phyloP scores from a whole-genome alignment of 139 green algal species.

The Eudorina sp. region DNA sequence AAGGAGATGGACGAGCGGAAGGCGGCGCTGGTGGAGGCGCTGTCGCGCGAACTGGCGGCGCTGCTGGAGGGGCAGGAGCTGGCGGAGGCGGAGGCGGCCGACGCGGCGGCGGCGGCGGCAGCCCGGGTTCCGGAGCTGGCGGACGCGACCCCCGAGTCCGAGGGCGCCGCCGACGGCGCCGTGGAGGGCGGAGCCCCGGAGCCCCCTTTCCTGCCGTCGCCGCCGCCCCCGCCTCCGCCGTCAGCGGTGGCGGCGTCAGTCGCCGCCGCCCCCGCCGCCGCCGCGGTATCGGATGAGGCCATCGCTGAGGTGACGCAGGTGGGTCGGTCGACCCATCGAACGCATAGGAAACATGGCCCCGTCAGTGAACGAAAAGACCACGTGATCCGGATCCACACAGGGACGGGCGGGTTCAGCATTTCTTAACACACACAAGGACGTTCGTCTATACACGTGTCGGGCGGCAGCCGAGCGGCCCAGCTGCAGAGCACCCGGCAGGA shows the following conservation, averaged over 20 bases:
- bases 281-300: not conserved
- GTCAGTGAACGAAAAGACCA: too few species aligned
- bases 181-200: too few species aligned
- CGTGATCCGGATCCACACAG: too few species aligned
- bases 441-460: too few species aligned
- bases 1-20: conserved; percentile 73
- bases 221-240: not conserved
- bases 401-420: not conserved
- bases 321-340: too few species aligned
- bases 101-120: not conserved
- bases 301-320: conserved; percentile 29
- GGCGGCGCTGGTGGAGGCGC: conserved; percentile 77
- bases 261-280: not conserved
- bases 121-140: not conserved
- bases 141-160: not conserved
- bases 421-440: too few species aligned
- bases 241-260: not conserved
- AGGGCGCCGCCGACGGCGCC: not conserved
- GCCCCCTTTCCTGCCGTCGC: too few species aligned
- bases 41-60: conserved; percentile 65
- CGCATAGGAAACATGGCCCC: too few species aligned
- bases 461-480: too few species aligned
- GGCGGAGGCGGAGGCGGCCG: not conserved
- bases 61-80: conserved; percentile 69
- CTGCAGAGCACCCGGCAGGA: too few species aligned